Percentiles rank a stretch among this genome's conserved stretches.
Evolutionary conservation across 306 rosid species (phyloP).

Genomic region (Sicyos edulis): DNA sequence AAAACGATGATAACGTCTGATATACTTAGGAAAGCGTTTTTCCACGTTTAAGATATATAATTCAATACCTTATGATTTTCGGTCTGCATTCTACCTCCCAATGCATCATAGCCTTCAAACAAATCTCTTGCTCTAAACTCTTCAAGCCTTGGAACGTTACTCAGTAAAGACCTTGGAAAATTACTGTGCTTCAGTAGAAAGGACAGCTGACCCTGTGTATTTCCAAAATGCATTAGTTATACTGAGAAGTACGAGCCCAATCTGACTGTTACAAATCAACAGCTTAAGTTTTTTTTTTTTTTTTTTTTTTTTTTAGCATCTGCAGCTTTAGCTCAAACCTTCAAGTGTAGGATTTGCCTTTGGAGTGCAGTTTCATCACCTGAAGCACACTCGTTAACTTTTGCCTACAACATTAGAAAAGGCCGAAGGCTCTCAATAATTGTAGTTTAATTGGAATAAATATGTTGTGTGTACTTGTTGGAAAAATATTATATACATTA

Average conservation of each 20-base stretch:
- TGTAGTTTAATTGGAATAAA: constrained; percentile 10
- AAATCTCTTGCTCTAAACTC: constrained; percentile 37
- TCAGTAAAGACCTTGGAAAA: constrained; percentile 34
- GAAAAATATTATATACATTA: constrained; percentile 47
- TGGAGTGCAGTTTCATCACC: constrained; percentile 82
- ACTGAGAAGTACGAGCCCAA: constrained; percentile 16
- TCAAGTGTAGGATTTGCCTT: constrained; percentile 75
- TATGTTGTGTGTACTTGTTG: not conserved
- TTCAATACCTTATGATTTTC: constrained; percentile 28
- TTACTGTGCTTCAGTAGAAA: constrained; percentile 47
- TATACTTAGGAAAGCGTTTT: constrained; percentile 28
- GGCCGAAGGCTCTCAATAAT: constrained; percentile 18
- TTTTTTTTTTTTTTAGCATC: not conserved
- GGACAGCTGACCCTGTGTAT: constrained; percentile 67
- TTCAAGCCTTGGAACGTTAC: constrained; percentile 42
- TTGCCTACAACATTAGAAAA: constrained; percentile 44
- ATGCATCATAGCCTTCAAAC: constrained; percentile 36
- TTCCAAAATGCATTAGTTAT: constrained; percentile 33
- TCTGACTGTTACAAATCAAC: constrained; percentile 22
- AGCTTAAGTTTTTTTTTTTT: too few species aligned
- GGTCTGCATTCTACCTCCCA: constrained; percentile 27
- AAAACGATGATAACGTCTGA: constrained; percentile 7
- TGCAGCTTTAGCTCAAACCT: constrained; percentile 44
- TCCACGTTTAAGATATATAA: constrained; percentile 28
- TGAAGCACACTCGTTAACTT: constrained; percentile 92